phyloP scores from a whole-genome alignment of 148 eudicot species.

The Simmondsia chinensis region DNA sequence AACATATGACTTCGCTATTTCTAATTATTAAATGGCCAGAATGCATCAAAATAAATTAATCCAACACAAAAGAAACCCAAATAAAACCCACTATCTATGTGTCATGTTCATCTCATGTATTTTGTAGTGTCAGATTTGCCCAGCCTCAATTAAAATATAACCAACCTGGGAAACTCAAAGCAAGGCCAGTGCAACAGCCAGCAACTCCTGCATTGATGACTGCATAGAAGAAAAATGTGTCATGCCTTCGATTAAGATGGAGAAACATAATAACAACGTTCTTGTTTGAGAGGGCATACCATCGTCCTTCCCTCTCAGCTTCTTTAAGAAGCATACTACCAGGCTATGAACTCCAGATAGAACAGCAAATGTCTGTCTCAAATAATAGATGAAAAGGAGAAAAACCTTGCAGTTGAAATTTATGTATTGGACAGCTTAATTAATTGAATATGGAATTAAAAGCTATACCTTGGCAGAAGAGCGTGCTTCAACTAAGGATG shows the following conservation, averaged over 20 bases:
- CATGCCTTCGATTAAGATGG: constrained; percentile 2
- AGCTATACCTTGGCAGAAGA: constrained; percentile 71
- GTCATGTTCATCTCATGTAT: too few relatives aligned
- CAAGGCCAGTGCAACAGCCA: constrained; percentile 96
- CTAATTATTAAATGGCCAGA: too few relatives aligned
- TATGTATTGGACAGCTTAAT: too few relatives aligned
- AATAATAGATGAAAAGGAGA: constrained; percentile 4
- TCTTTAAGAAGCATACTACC: constrained; percentile 81
- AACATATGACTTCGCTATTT: too few relatives aligned
- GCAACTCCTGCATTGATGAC: constrained; percentile 90
- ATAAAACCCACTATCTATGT: too few relatives aligned
- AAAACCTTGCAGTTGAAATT: background rate
- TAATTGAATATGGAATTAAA: background rate
- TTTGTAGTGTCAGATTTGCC: too few relatives aligned
- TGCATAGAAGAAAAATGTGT: constrained; percentile 14
- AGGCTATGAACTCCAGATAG: constrained; percentile 81
- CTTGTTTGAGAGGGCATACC: constrained; percentile 26
- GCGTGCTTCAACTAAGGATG: constrained; percentile 77
- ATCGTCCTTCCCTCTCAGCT: constrained; percentile 88
- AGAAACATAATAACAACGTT: background rate
- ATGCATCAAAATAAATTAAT: too few relatives aligned
- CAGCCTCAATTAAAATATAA: background rate
- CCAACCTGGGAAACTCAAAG: constrained; percentile 79
- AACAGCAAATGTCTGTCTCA: constrained; percentile 77
- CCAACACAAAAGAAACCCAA: background rate